Evolutionary conservation across 2,329 filamentous ascomycete genomes (phyloP).

Genomic region (Diaporthe humulicola): DNA sequence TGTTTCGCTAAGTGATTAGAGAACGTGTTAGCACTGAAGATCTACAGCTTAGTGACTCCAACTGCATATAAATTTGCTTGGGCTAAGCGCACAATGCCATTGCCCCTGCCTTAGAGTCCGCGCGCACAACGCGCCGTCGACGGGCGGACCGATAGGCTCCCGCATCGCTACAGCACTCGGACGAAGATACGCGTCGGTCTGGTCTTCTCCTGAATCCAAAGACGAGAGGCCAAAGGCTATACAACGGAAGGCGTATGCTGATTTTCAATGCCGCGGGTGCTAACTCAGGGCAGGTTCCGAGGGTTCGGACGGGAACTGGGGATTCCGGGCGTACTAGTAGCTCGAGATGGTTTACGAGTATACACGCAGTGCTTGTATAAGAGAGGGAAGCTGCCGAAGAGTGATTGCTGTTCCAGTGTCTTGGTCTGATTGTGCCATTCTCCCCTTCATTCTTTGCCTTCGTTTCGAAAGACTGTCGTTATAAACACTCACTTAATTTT

Average conservation of each 20-base stretch:
- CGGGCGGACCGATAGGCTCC: slow-evolving; percentile 7
- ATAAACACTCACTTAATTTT: not conserved
- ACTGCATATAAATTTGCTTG: not conserved
- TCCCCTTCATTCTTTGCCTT: not conserved
- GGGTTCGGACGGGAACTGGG: not conserved
- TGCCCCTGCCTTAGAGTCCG: slow-evolving; percentile 29
- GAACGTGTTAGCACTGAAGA: not conserved
- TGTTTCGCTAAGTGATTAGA: slow-evolving; percentile 10
- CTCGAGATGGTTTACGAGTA: not conserved
- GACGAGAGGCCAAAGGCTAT: not conserved
- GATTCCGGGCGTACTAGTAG: not conserved
- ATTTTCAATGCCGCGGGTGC: not conserved
- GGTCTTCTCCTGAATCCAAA: not conserved
- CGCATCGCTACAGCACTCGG: slow-evolving; percentile 14
- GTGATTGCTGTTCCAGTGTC: fast-evolving
- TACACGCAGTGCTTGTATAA: not conserved
- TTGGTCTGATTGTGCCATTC: not conserved
- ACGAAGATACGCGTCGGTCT: not conserved
- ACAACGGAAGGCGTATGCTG: too few relatives aligned
- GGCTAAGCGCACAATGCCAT: slow-evolving; percentile 10
- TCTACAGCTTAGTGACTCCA: not conserved
- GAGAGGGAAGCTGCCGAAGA: not conserved
- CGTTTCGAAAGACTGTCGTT: not conserved
- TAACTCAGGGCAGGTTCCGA: not conserved
- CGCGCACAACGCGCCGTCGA: slow-evolving; percentile 9